Percentiles rank a stretch among this genome's conserved stretches.
Conservation (phyloP, 1,284 basidiomycete genomes). For the Moesziomyces sp. region DNA sequence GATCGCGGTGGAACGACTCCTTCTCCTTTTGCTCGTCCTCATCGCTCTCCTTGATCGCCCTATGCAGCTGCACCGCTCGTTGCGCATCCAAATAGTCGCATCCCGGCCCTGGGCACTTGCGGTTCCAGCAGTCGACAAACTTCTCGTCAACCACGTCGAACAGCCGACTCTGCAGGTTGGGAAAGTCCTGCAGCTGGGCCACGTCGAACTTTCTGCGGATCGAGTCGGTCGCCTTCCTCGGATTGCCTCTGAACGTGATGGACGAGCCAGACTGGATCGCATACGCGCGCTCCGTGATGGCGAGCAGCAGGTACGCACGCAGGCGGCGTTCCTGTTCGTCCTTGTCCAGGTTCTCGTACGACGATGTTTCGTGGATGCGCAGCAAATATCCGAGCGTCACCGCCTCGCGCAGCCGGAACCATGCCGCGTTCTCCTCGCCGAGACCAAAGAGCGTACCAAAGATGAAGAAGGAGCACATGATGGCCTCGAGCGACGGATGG, state of each 20-base stretch:
- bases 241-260: constrained; percentile 56
- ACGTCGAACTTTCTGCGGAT: constrained; percentile 49
- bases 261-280: constrained; percentile 55
- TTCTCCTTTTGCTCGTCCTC: constrained; percentile 43
- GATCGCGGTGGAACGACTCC: constrained; percentile 25
- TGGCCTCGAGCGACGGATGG: constrained; percentile 47
- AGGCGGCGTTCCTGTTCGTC: constrained; percentile 61
- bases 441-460: constrained; percentile 59
- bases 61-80: constrained; percentile 45
- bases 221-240: constrained; percentile 43
- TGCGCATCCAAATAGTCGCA: constrained; percentile 47
- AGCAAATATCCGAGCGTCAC: constrained; percentile 60
- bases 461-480: constrained; percentile 57
- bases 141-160: constrained; percentile 58
- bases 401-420: constrained; percentile 57
- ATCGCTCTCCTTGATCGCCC: constrained; percentile 47
- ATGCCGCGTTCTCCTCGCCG: constrained; percentile 55
- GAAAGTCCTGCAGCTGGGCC: constrained; percentile 54
- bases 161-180: constrained; percentile 44
- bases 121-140: constrained; percentile 63
- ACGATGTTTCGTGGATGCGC: constrained; percentile 56
- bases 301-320: constrained; percentile 60
- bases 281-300: constrained; percentile 62
- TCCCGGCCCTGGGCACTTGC: constrained; percentile 47
- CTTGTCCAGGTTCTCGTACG: constrained; percentile 57